phyloP scores from a whole-genome alignment of 2,329 filamentous ascomycete genomes.

The Neonectria neomacrospora region DNA sequence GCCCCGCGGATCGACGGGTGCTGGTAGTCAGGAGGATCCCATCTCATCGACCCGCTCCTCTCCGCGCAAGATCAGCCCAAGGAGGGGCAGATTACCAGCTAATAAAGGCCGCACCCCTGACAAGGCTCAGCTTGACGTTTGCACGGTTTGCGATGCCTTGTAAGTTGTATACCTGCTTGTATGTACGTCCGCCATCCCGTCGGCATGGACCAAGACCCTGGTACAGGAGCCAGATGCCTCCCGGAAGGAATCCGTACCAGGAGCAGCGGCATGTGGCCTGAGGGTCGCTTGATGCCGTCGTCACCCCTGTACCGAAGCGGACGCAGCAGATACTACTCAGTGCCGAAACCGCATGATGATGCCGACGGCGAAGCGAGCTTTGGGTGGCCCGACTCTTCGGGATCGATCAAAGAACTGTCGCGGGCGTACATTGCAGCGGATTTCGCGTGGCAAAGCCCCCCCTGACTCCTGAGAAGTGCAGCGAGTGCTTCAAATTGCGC shows the following conservation, averaged over 20 bases:
- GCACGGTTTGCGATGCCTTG: too few relatives aligned
- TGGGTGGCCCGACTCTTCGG: background rate
- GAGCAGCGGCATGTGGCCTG: conserved; percentile 8
- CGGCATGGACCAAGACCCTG: conserved; percentile 1
- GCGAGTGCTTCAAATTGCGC: conserved; percentile 4
- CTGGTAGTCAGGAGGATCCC: conserved; percentile 11
- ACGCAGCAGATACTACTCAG: background rate
- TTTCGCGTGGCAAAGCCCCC: background rate
- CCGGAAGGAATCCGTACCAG: background rate
- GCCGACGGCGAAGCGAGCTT: conserved; percentile 8
- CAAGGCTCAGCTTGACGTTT: background rate
- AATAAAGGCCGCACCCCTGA: conserved; percentile 15
- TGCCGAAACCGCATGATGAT: conserved; percentile 18
- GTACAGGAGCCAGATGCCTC: conserved; percentile 5
- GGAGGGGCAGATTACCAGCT: conserved; percentile 13
- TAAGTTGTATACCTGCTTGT: too few relatives aligned
- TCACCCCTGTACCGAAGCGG: conserved; percentile 12
- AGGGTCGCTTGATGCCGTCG: conserved; percentile 20
- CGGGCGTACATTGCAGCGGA: background rate
- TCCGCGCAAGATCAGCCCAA: conserved; percentile 14
- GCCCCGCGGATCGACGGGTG: conserved; percentile 21
- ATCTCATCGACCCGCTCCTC: conserved; percentile 19
- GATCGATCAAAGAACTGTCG: background rate
- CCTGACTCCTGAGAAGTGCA: conserved; percentile 8
- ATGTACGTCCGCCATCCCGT: background rate